Evolutionary conservation across 495 filamentous ascomycete genomes (phyloP).

Genomic region (Aspergillus diversus): DNA sequence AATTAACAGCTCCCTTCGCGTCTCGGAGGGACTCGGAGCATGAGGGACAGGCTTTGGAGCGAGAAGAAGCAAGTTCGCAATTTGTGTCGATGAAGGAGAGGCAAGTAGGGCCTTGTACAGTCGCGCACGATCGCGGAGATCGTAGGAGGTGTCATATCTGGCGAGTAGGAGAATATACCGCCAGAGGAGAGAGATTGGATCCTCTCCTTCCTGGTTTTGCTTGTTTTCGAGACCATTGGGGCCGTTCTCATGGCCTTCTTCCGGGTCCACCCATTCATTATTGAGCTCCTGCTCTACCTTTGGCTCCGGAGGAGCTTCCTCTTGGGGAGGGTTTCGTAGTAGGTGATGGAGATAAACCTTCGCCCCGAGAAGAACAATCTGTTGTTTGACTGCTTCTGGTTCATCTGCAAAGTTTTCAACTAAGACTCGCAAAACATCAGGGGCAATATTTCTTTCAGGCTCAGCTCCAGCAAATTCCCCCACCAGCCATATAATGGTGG

Average conservation of each 20-base stretch:
- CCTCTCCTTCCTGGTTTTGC: slow-evolving; percentile 30
- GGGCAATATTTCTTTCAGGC: slow-evolving; percentile 81
- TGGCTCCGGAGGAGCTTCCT: slow-evolving; percentile 24
- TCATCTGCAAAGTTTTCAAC: slow-evolving; percentile 83
- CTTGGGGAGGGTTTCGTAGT: slow-evolving; percentile 54
- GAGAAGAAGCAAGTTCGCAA: slow-evolving; percentile 86
- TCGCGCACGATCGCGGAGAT: slow-evolving; percentile 86
- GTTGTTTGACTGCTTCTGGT: slow-evolving; percentile 80
- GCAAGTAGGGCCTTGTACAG: slow-evolving; percentile 83
- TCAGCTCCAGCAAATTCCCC: slow-evolving; percentile 87
- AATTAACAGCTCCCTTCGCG: slow-evolving; percentile 71
- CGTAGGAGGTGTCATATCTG: slow-evolving; percentile 92
- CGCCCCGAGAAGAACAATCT: slow-evolving; percentile 89
- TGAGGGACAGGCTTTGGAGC: slow-evolving; percentile 94
- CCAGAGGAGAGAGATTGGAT: slow-evolving; percentile 77
- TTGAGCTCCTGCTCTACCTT: slow-evolving; percentile 27
- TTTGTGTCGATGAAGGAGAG: slow-evolving; percentile 72
- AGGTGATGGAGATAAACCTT: slow-evolving; percentile 93
- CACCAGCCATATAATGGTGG: slow-evolving; percentile 95
- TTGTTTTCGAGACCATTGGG: slow-evolving; percentile 33
- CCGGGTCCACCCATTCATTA: slow-evolving; percentile 48
- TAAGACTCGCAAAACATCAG: slow-evolving; percentile 90
- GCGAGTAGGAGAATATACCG: slow-evolving; percentile 81
- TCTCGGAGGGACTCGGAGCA: slow-evolving; percentile 80
- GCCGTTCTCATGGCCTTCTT: slow-evolving; percentile 38